phyloP scores from a whole-genome alignment of 192 early-diverging fungal species.

The Umbelopsis ramanniana region DNA sequence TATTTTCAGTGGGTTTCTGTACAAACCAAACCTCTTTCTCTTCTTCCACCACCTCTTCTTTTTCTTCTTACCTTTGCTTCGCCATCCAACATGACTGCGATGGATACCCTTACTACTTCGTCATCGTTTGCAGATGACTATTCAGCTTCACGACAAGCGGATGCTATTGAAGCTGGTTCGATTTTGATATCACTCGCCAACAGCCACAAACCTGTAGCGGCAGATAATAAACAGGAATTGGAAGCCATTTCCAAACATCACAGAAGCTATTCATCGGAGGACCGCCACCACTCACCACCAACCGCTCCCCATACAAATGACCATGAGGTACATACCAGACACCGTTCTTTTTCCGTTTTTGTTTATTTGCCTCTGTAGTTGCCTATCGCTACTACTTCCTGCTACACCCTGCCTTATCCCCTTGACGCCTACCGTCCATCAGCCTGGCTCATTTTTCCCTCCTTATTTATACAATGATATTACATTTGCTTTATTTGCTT shows the following conservation, averaged over 20 bases:
- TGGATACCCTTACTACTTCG: background rate
- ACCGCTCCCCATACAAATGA: background rate
- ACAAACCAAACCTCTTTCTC: too few relatives aligned
- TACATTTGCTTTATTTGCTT: background rate
- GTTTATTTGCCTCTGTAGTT: background rate
- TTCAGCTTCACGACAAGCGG: conserved; percentile 6
- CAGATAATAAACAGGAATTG: conserved; percentile 4
- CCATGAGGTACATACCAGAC: conserved; percentile 2
- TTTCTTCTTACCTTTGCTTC: background rate
- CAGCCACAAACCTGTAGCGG: background rate
- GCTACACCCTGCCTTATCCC: background rate
- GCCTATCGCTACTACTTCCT: conserved; percentile 10
- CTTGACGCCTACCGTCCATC: background rate
- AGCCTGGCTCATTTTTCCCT: background rate
- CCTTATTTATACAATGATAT: background rate
- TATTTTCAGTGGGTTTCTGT: too few relatives aligned
- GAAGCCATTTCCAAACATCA: conserved; percentile 13
- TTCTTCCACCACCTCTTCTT: background rate
- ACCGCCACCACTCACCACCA: background rate
- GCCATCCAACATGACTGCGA: background rate
- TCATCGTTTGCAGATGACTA: background rate
- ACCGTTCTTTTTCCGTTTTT: background rate
- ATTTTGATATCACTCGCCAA: conserved; percentile 19
- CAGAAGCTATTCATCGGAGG: background rate
- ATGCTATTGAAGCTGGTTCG: conserved; percentile 14